A percentile compares a stretch with the other conserved stretches of the same genome.
Conservation (phyloP, 345 rosid genomes). For the Eucalyptus cloeziana region DNA sequence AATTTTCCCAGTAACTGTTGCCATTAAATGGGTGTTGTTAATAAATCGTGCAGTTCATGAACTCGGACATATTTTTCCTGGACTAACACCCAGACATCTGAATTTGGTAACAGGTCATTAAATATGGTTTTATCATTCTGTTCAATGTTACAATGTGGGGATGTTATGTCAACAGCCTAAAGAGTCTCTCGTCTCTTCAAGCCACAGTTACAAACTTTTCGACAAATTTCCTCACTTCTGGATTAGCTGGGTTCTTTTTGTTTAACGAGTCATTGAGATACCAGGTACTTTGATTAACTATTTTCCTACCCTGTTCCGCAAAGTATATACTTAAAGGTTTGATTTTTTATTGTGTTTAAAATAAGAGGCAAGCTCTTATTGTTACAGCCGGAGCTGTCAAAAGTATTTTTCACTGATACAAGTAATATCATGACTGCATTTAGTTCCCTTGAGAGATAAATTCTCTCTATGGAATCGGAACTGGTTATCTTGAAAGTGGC, state of each 20-base stretch:
- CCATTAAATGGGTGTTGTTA: not conserved
- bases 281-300: slow-evolving; percentile 21
- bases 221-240: slow-evolving; percentile 78
- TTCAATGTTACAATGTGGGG: slow-evolving; percentile 89
- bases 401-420: not conserved
- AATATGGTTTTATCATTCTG: slow-evolving; percentile 43
- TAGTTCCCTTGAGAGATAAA: not conserved
- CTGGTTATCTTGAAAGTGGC: not conserved
- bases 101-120: slow-evolving; percentile 24
- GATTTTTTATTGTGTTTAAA: not conserved
- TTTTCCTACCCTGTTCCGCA: not conserved
- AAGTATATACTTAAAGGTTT: not conserved
- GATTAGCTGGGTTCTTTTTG: slow-evolving; percentile 68
- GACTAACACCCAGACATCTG: not conserved
- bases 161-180: slow-evolving; percentile 82
- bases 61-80: not conserved
- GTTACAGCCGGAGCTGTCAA: not conserved
- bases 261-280: slow-evolving; percentile 48
- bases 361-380: not conserved
- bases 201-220: slow-evolving; percentile 87
- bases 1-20: too few relatives aligned
- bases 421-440: not conserved
- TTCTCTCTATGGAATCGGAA: not conserved
- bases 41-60: not conserved
- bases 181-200: slow-evolving; percentile 82